Evolutionary conservation across 805 yeast species (phyloP).

Genomic region (Saccharomycopsis malanga): DNA sequence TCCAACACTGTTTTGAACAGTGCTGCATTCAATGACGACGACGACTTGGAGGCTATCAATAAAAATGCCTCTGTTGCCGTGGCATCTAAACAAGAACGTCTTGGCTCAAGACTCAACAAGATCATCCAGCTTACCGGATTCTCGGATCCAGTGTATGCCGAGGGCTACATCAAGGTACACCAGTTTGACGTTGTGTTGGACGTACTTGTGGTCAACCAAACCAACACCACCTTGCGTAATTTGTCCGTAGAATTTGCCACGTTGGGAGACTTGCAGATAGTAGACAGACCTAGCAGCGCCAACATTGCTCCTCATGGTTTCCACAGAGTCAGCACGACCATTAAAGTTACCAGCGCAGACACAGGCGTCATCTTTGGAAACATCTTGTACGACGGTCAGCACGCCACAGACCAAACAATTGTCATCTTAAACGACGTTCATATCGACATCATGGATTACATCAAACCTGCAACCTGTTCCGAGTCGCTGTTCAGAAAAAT

Average conservation of each 20-base stretch:
- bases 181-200: conserved; percentile 95
- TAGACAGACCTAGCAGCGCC: conserved; percentile 82
- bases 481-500: conserved; percentile 88
- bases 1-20: conserved; percentile 27
- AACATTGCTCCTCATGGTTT: conserved; percentile 98
- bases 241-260: conserved; percentile 93
- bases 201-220: conserved; percentile 90
- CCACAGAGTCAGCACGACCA: conserved; percentile 79
- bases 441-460: conserved; percentile 94
- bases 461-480: conserved; percentile 86
- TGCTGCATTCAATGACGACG: conserved; percentile 35
- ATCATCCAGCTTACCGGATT: conserved; percentile 95
- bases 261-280: conserved; percentile 89
- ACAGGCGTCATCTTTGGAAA: conserved; percentile 98
- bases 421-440: conserved; percentile 92
- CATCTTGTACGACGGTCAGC: conserved; percentile 92
- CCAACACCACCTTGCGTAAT: conserved; percentile 83
- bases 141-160: conserved; percentile 96
- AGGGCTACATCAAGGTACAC: conserved; percentile 92
- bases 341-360: conserved; percentile 94
- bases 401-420: conserved; percentile 80
- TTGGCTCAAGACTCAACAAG: conserved; percentile 75
- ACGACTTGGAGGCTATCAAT: conserved; percentile 20
- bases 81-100: conserved; percentile 43
- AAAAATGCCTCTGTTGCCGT: conserved; percentile 10